phyloP scores from a whole-genome alignment of 352 stramenopile genomes.

The Phytophthora ohioensis region DNA sequence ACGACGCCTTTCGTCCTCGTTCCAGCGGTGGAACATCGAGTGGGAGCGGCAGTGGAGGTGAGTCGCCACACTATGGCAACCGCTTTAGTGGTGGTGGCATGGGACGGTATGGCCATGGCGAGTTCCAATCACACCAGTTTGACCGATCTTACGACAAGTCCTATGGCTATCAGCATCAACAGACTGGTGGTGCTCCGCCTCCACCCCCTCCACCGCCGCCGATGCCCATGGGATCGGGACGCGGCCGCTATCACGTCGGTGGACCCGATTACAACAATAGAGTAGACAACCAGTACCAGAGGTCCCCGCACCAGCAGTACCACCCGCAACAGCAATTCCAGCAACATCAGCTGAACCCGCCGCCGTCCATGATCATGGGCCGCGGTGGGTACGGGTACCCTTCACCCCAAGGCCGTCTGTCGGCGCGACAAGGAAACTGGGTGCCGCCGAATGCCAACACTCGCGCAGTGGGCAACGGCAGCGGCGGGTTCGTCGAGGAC shows the following conservation, averaged over 20 bases:
- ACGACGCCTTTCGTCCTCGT: conserved; percentile 67
- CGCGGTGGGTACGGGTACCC: conserved; percentile 41
- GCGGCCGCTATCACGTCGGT: conserved; percentile 42
- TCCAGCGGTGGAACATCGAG: conserved; percentile 40
- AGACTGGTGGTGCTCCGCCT: conserved; percentile 23
- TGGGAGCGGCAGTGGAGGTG: conserved; percentile 40
- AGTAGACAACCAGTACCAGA: conserved; percentile 61
- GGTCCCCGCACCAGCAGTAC: conserved; percentile 53
- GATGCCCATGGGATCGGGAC: conserved; percentile 43
- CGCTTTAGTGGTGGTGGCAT: conserved; percentile 30
- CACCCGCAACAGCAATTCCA: conserved; percentile 45
- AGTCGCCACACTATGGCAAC: conserved; percentile 48
- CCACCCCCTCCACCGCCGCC: conserved; percentile 31
- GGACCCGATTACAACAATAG: conserved; percentile 62
- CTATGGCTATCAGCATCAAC: conserved; percentile 41
- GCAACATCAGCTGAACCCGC: conserved; percentile 46
- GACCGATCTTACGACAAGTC: conserved; percentile 43
- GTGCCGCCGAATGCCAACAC: conserved; percentile 33
- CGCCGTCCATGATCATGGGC: conserved; percentile 42
- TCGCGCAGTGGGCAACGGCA: conserved; percentile 37
- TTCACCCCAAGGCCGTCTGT: conserved; percentile 41
- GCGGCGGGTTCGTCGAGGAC: conserved; percentile 63
- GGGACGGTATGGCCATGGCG: conserved; percentile 31
- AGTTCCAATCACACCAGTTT: conserved; percentile 39
- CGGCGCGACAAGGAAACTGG: conserved; percentile 28